Evolutionary conservation across 768 basidiomycete genomes (phyloP), one percentile per base, ranked within the genome.

Genomic region (Rhodotorula toruloides): DNA sequence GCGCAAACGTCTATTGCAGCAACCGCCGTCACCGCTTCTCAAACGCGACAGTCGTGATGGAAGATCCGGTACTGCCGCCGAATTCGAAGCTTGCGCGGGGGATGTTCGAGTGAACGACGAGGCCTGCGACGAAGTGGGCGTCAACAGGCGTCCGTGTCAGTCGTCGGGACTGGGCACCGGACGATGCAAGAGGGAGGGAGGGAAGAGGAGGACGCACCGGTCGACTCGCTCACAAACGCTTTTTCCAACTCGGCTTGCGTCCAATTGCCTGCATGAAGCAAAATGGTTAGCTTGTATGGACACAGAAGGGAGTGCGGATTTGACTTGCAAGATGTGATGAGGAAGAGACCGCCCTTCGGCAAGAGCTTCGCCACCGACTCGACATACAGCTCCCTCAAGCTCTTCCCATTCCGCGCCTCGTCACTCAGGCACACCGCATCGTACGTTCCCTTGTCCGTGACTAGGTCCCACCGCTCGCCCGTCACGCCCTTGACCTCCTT

Each of bases 361-460:
- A 80, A 74, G 32, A 79, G 62, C 63, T 61, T 72, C 4, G 76
- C 68, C 17, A 79, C 68, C 29, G 68, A 61, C 40, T 74, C 74
- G 17, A 79, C 77, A 58, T 80, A 80, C n/a, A 79, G 72, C 31
- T 74, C 73, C 42, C 73, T 74, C 32, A 78, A 74, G 54, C 73
- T 61, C 67, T 62, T 75, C 8, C 74, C 73, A 21, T 71, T 70
- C 14, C 75, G 70, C 10, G 37, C 50, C 27, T 77, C 76, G 36
- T 75, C 69, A 21, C 66, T 72, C 25, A 80, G 67, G 55, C 77
- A 76, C 19, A 81, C 69, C 10, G 79, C 80, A 67, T 81, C 80
- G 67, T 76, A 81, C 4, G 80, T 81, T 9, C 80, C 80, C 71
- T 80, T 81, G 67, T 79, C 78, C 58, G 77, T 54, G 4, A 79